phyloP scores from a whole-genome alignment of 345 rosid species.

The Heritiera littoralis region DNA sequence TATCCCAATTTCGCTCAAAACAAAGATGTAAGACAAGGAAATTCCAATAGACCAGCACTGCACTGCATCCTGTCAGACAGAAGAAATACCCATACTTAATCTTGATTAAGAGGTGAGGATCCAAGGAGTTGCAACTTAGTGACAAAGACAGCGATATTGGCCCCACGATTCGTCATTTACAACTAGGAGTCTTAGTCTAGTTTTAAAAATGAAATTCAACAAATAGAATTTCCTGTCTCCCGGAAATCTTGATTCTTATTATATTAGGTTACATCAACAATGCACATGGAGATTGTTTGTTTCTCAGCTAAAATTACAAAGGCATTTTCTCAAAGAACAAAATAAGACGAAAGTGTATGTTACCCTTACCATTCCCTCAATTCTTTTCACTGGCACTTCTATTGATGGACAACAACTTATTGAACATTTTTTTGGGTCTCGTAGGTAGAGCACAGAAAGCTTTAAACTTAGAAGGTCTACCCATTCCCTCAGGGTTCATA shows the following conservation, averaged over 20 bases:
- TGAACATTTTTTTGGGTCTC: slow-evolving; percentile 58
- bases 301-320: slow-evolving; percentile 38
- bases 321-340: slow-evolving; percentile 28
- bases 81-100: slow-evolving; percentile 11
- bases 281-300: slow-evolving; percentile 42
- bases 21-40: slow-evolving; percentile 30
- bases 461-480: slow-evolving; percentile 62
- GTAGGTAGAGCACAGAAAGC: slow-evolving; percentile 79
- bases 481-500: slow-evolving; percentile 56
- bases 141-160: slow-evolving; percentile 26
- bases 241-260: slow-evolving; percentile 38
- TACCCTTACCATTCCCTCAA: slow-evolving; percentile 37
- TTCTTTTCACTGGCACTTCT: slow-evolving; percentile 55
- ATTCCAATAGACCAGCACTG: slow-evolving; percentile 18
- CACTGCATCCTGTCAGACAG: slow-evolving; percentile 30
- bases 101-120: slow-evolving; percentile 30
- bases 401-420: slow-evolving; percentile 57
- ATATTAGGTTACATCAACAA: slow-evolving; percentile 43
- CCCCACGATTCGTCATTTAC: slow-evolving; percentile 25
- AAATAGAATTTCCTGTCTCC: slow-evolving; percentile 23
- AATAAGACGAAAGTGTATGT: slow-evolving; percentile 19
- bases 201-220: slow-evolving; percentile 23
- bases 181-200: background rate
- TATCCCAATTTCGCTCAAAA: slow-evolving; percentile 28
- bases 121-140: slow-evolving; percentile 33